phyloP scores from a whole-genome alignment of 306 rosid genomes.

The Erythrophleum fordii region DNA sequence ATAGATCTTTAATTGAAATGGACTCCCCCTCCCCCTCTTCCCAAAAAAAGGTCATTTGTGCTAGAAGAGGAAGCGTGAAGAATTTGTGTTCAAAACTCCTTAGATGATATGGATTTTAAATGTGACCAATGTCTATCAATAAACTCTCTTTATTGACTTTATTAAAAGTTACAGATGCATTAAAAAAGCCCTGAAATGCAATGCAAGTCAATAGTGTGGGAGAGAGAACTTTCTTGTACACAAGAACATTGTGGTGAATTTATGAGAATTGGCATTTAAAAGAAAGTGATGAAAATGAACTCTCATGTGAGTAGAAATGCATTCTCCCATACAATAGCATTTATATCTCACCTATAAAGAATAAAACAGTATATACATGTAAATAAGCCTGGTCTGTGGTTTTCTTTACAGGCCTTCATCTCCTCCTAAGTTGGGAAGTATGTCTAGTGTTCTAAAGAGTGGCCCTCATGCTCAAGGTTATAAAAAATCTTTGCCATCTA shows the following conservation, averaged over 20 bases:
- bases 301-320: background rate
- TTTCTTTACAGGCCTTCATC: conserved; percentile 46
- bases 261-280: conserved; percentile 16
- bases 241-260: conserved; percentile 10
- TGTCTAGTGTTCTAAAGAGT: conserved; percentile 35
- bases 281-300: conserved; percentile 14
- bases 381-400: conserved; percentile 31
- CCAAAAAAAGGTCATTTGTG: background rate
- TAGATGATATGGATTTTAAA: background rate
- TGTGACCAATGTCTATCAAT: background rate
- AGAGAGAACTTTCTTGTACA: background rate
- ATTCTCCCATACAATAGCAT: conserved; percentile 2
- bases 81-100: background rate
- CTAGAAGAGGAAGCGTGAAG: background rate
- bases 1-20: background rate
- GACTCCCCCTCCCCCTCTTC: background rate
- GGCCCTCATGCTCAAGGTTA: conserved; percentile 36
- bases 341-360: conserved; percentile 22
- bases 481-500: conserved; percentile 35
- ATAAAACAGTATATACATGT: background rate
- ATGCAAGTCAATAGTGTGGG: background rate
- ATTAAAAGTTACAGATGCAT: background rate
- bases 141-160: conserved; percentile 1
- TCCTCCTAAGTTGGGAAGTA: conserved; percentile 43
- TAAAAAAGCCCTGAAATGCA: background rate